Evolutionary conservation across 2,329 filamentous ascomycete species (phyloP), one percentile per base, ranked within the genome.

Genomic region (Sclerotinia sclerotiorum): DNA sequence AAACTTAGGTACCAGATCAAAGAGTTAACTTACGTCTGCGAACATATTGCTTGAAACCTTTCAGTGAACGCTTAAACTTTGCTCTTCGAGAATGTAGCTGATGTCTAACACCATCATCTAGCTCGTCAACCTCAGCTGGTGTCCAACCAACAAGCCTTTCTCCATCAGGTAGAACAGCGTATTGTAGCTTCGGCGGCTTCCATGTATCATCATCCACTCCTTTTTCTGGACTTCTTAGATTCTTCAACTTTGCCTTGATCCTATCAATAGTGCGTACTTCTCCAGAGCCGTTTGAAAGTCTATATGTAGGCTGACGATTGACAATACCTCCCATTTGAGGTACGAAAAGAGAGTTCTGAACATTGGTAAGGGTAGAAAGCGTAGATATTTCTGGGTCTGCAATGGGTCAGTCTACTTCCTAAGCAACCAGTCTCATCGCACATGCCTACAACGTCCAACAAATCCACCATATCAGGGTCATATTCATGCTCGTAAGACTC

Each of bases 51-150:
- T 87, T 86, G 75, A 96, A 96, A 0, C 91, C 92, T 76, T 87
- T 89, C 86, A 94, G 86, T 7, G 85, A 82, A 46, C 91, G 89
- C 79, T 93, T 94, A 80, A 95, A 90, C 69, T 88, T 89, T 49
- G 90, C 90, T 24, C 92, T 86, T 69, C 88, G 86, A 17, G 92
- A 96, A 78, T 96, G 92, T 58, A 96, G 80, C 87, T 94, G 91
- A 76, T 96, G 92, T 56, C 92, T 85, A n/a, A 96, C 92, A 75
- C 93, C 89, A 73, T 96, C 92, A 74, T 96, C 92, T 48, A 96
- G 81, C 76, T 92, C 88, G 68, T 84, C 84, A 76, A 92, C 89
- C 72, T 96, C 91, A 51, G 88, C 86, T 4, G 84, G 83, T 4
- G 81, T 87, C 92, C 92, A 96, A n/a, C 89, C 90, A 13, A 90